phyloP scores from a whole-genome alignment of 352 stramenopile genomes.

The Globisporangium uncinulatum region DNA sequence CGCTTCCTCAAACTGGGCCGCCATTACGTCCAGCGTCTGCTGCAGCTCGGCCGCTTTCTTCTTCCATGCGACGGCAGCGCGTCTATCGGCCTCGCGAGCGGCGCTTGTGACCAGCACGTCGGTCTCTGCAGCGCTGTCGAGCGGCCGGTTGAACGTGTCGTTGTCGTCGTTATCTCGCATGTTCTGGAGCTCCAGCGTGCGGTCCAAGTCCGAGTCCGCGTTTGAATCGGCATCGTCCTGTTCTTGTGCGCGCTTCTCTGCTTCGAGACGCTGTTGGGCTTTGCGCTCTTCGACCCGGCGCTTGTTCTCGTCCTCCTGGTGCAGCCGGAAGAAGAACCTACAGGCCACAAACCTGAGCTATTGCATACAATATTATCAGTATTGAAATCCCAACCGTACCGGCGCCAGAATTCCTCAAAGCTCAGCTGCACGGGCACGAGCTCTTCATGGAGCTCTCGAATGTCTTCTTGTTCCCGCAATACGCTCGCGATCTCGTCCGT shows the following conservation, averaged over 20 bases:
- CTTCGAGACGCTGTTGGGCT: slow-evolving; percentile 27
- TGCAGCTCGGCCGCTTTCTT: slow-evolving; percentile 67
- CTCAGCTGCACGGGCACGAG: slow-evolving; percentile 71
- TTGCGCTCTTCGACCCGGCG: no score
- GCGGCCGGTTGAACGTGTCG: no score
- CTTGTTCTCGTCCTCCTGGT: slow-evolving; percentile 32
- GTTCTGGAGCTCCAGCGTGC: slow-evolving; percentile 16
- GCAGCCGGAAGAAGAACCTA: slow-evolving; percentile 72
- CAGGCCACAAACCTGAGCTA: no score
- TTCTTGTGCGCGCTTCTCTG: no score
- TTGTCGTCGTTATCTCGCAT: slow-evolving; percentile 28
- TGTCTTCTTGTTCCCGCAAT: slow-evolving; percentile 43
- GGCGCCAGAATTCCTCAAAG: slow-evolving; percentile 79
- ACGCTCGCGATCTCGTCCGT: slow-evolving; percentile 70
- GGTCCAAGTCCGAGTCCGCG: no score
- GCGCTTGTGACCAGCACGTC: no score
- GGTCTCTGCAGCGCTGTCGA: no score
- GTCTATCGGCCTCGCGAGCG: slow-evolving; percentile 28
- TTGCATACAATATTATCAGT: no score
- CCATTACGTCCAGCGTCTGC: slow-evolving; percentile 34
- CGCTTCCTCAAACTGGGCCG: slow-evolving; percentile 41
- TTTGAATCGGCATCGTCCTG: slow-evolving; percentile 22
- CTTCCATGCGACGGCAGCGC: slow-evolving; percentile 55
- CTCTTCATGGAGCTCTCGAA: slow-evolving; percentile 52
- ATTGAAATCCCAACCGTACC: no score